Conservation (phyloP, 2,329 filamentous ascomycete genomes). For the Epichloe uncinata region DNA sequence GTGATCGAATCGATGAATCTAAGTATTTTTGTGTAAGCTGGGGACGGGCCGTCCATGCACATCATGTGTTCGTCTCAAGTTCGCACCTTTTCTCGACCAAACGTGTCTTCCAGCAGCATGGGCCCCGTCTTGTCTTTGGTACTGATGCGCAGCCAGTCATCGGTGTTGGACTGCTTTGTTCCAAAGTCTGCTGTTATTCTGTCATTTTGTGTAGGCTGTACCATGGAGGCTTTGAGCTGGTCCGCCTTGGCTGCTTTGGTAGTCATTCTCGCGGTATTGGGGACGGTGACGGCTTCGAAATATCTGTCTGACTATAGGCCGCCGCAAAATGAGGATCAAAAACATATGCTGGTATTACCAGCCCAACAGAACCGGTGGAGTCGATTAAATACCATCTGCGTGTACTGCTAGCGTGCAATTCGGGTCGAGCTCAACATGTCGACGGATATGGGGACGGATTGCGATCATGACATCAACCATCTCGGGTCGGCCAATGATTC, state of each 20-base stretch:
- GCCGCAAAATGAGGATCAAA: not conserved
- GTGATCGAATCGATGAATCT: constrained; percentile 65
- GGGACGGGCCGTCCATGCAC: too few species aligned
- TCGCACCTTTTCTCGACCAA: constrained; percentile 50
- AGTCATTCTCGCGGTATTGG: constrained; percentile 16
- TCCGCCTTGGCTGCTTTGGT: constrained; percentile 39
- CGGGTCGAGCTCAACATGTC: not conserved
- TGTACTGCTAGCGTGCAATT: not conserved
- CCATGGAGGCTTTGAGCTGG: constrained; percentile 45
- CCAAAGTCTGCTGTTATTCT: constrained; percentile 68
- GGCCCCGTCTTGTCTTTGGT: constrained; percentile 53
- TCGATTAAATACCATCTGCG: not conserved
- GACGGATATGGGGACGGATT: not conserved
- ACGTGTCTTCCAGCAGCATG: constrained; percentile 51
- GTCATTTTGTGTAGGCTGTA: constrained; percentile 42
- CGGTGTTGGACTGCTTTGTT: constrained; percentile 57
- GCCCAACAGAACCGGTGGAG: not conserved
- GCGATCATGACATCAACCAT: constrained; percentile 6
- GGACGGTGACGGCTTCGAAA: not conserved
- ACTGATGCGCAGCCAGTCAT: constrained; percentile 61
- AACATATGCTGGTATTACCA: too few species aligned
- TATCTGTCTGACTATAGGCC: not conserved
- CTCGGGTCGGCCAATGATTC: not conserved
- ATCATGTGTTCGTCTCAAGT: not conserved
- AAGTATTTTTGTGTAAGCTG: not conserved